Evolutionary conservation across 2,329 filamentous ascomycete species (phyloP).

Genomic region (Monosporascus ibericus): DNA sequence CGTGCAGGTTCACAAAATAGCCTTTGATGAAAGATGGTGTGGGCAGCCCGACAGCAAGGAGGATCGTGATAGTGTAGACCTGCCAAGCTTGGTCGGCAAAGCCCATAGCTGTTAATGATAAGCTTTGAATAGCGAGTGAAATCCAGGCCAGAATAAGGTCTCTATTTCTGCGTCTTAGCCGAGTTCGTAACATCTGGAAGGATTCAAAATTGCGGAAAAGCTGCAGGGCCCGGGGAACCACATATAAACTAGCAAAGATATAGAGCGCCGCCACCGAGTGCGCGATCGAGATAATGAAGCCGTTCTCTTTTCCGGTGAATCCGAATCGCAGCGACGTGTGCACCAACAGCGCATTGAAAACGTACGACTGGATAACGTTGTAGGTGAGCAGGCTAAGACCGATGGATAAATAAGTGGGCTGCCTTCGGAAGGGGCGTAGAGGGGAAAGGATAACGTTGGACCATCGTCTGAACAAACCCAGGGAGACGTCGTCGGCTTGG

Average conservation of each 20-base stretch:
- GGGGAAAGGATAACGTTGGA: background rate
- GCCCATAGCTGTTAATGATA: background rate
- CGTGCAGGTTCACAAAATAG: background rate
- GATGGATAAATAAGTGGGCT: background rate
- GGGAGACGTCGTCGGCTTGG: no score
- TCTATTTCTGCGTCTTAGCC: background rate
- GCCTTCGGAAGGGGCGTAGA: background rate
- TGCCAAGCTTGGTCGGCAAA: background rate
- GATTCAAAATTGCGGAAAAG: background rate
- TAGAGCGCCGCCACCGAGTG: background rate
- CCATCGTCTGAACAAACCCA: no score
- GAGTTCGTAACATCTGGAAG: background rate
- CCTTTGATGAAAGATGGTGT: slow-evolving; percentile 2
- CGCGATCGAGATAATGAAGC: slow-evolving; percentile 1
- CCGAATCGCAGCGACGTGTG: background rate
- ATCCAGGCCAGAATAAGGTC: background rate
- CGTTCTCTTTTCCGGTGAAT: slow-evolving; percentile 1
- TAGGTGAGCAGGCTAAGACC: background rate
- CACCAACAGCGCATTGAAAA: slow-evolving; percentile 1
- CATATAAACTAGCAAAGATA: background rate
- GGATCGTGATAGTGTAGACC: background rate
- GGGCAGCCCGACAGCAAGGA: slow-evolving; percentile 4
- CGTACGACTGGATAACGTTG: slow-evolving; percentile 1
- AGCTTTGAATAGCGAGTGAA: background rate
- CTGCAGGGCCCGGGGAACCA: background rate